Evolutionary conservation across 2,329 filamentous ascomycete species (phyloP).

Genomic region (Beauveria caledonica): DNA sequence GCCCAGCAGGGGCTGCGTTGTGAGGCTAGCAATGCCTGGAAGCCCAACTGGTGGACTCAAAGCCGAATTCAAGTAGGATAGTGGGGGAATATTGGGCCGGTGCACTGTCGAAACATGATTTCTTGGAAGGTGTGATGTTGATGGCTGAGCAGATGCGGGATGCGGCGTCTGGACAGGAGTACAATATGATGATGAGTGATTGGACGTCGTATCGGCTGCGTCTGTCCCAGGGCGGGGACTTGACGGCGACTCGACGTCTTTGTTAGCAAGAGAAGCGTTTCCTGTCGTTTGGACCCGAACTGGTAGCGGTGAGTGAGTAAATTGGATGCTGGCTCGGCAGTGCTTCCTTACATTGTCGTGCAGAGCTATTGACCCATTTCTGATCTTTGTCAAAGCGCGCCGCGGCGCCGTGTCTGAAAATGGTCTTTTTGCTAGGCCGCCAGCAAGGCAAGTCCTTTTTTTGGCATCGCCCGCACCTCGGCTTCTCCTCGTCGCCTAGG

Average conservation of each 20-base stretch:
- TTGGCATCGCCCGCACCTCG: conserved; percentile 27
- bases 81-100: not conserved
- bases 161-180: not conserved
- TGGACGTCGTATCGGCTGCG: not conserved
- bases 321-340: not conserved
- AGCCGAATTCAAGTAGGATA: not conserved
- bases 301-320: not conserved
- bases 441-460: conserved; percentile 26
- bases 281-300: conserved; percentile 11
- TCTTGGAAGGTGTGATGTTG: not conserved
- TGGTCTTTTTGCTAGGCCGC: conserved; percentile 26
- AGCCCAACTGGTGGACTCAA: not conserved
- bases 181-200: conserved; percentile 1
- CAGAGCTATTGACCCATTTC: conserved; percentile 29
- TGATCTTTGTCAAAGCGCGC: conserved; percentile 27
- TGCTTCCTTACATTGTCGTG: conserved; percentile 24
- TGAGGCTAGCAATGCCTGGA: conserved; percentile 6
- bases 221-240: not conserved
- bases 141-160: not conserved
- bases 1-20: not conserved
- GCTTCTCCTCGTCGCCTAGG: conserved; percentile 30
- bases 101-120: not conserved
- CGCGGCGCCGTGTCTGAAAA: conserved; percentile 28
- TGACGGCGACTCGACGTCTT: not conserved
- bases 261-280: not conserved